Evolutionary conservation across 2,329 filamentous ascomycete genomes (phyloP).

Genomic region (Allantophomopsis cytisporea): DNA sequence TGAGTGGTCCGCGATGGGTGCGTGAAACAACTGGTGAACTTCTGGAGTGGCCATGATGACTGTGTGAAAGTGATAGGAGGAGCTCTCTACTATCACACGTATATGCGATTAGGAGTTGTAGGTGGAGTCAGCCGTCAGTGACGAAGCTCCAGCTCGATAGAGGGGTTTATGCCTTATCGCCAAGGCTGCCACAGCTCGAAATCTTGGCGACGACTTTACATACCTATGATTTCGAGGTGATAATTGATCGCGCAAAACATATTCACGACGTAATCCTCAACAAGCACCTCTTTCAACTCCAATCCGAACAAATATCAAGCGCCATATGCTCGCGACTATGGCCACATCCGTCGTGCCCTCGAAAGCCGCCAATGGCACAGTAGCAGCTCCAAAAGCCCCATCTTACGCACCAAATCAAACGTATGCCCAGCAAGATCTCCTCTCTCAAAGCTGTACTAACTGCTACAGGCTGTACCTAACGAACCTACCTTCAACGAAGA

Average conservation of each 20-base stretch:
- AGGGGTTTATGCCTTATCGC: not conserved
- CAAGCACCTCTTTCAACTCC: not conserved
- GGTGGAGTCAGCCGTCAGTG: conserved; percentile 1
- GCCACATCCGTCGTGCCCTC: conserved; percentile 20
- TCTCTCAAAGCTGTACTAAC: conserved; percentile 5
- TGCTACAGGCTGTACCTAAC: conserved; percentile 65
- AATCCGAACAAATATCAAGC: too few relatives aligned
- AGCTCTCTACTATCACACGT: conserved; percentile 88
- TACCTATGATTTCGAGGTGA: conserved; percentile 1
- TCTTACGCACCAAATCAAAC: conserved; percentile 60
- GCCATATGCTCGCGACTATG: not conserved
- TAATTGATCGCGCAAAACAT: not conserved
- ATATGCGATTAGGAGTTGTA: conserved; percentile 2
- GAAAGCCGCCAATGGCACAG: conserved; percentile 18
- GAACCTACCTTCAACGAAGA: conserved; percentile 74
- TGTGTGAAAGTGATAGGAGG: conserved; percentile 57
- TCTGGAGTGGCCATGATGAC: conserved; percentile 68
- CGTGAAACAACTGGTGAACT: conserved; percentile 94
- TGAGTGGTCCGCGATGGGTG: conserved; percentile 92
- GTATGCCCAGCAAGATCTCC: conserved; percentile 30
- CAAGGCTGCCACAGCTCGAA: conserved; percentile 2
- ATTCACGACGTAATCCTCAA: not conserved
- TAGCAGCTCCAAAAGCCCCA: conserved; percentile 29
- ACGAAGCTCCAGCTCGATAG: conserved; percentile 2
- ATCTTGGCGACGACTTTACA: conserved; percentile 2